Conservation (phyloP, 208 protist species). For the Leishmania tarentolae region DNA sequence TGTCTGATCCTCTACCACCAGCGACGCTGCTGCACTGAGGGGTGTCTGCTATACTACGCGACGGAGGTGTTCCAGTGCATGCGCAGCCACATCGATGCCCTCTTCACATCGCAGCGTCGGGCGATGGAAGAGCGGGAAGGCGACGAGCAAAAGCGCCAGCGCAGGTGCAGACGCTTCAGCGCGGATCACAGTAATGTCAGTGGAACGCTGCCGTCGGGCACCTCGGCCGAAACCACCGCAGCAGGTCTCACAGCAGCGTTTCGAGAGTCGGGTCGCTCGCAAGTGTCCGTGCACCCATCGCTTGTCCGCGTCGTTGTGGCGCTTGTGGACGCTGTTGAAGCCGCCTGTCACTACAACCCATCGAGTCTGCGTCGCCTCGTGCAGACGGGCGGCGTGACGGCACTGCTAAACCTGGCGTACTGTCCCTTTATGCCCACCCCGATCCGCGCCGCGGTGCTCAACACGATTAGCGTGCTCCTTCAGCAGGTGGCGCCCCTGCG, state of each 20-base stretch:
- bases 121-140: conserved; percentile 20
- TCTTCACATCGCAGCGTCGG: conserved; percentile 49
- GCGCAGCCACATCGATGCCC: conserved; percentile 76
- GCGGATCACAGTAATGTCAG: conserved; percentile 10
- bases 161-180: conserved; percentile 8
- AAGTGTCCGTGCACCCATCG: conserved; percentile 42
- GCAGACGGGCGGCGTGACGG: conserved; percentile 71
- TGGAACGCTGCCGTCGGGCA: not conserved
- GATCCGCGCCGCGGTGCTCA: conserved; percentile 73
- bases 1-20: conserved; percentile 76
- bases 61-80: conserved; percentile 84
- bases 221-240: conserved; percentile 2
- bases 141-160: conserved; percentile 13
- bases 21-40: conserved; percentile 66
- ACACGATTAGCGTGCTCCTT: conserved; percentile 84
- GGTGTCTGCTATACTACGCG: conserved; percentile 74
- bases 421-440: conserved; percentile 66
- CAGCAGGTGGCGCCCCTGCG: conserved; percentile 84
- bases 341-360: conserved; percentile 89
- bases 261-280: conserved; percentile 13
- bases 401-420: conserved; percentile 74
- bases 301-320: conserved; percentile 67
- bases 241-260: conserved; percentile 13
- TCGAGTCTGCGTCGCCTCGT: conserved; percentile 67
- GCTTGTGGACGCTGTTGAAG: conserved; percentile 78